phyloP scores from a whole-genome alignment of 306 rosid species.

The Glycine latifolia region DNA sequence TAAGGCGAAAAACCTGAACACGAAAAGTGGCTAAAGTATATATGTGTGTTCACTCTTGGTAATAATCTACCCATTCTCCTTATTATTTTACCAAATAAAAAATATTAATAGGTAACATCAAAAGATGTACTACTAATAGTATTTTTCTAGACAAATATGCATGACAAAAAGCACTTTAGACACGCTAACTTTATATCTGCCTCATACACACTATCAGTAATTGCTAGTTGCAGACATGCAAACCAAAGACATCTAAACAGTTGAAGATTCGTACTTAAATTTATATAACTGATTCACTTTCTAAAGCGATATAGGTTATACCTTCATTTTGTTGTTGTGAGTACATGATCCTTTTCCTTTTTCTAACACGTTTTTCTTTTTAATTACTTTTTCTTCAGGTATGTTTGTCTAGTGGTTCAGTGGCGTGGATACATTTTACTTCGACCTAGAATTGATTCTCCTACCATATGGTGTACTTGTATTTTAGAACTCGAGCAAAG shows the following conservation, averaged over 20 bases:
- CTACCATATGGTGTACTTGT: conserved; percentile 12
- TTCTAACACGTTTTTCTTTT: not conserved
- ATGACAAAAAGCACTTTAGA: not conserved
- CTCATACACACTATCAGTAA: not conserved
- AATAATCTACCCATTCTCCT: not conserved
- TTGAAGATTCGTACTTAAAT: not conserved
- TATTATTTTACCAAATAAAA: not conserved
- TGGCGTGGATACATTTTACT: conserved; percentile 19
- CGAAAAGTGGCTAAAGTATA: not conserved
- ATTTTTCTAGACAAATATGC: not conserved
- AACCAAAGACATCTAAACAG: not conserved
- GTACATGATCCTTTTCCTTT: not conserved
- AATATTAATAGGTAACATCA: not conserved
- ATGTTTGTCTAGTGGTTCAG: conserved; percentile 10
- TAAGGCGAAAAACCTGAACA: not conserved
- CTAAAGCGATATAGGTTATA: not conserved
- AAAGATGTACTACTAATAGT: not conserved
- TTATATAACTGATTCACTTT: not conserved
- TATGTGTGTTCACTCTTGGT: not conserved
- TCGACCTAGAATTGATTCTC: conserved; percentile 47
- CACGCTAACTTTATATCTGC: not conserved
- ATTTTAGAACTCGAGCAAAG: conserved; percentile 7
- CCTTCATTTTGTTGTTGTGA: conserved; percentile 14
- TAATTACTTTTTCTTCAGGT: not conserved
- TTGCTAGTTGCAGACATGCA: not conserved